Evolutionary conservation across 192 early-diverging fungal genomes (phyloP).

Genomic region (Coemansia sp.): DNA sequence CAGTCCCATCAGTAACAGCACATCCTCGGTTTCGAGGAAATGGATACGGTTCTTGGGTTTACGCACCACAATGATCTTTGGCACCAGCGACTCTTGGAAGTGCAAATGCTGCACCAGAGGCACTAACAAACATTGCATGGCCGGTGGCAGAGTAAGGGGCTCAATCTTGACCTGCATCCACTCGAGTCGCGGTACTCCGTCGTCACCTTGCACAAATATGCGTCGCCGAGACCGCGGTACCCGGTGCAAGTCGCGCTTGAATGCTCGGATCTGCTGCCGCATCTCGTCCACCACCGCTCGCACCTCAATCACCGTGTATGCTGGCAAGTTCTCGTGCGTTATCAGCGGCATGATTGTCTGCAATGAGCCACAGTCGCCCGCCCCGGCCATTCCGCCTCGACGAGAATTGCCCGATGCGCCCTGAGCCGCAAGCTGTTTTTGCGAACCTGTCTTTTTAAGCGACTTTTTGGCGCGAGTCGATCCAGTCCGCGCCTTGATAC

Average conservation of each 20-base stretch:
- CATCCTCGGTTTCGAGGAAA: slow-evolving; percentile 47
- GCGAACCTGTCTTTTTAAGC: too few species aligned
- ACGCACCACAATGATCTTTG: slow-evolving; percentile 40
- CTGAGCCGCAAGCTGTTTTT: too few species aligned
- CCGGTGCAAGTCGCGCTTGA: slow-evolving; percentile 44
- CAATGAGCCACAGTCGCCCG: too few species aligned
- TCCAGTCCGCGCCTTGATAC: too few species aligned
- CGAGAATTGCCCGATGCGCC: too few species aligned
- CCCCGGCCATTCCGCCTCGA: too few species aligned
- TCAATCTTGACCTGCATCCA: slow-evolving; percentile 38
- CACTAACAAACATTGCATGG: slow-evolving; percentile 32
- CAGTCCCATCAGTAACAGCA: slow-evolving; percentile 40
- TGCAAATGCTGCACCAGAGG: slow-evolving; percentile 25
- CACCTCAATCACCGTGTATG: slow-evolving; percentile 23
- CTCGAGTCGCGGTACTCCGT: slow-evolving; percentile 41
- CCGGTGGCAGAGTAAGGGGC: slow-evolving; percentile 24
- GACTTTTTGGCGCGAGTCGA: too few species aligned
- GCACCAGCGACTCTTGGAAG: slow-evolving; percentile 37
- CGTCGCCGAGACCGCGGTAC: slow-evolving; percentile 34
- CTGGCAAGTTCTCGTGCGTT: slow-evolving; percentile 7
- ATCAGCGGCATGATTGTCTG: slow-evolving; percentile 11
- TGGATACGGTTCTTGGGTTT: slow-evolving; percentile 54
- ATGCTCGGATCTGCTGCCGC: slow-evolving; percentile 27
- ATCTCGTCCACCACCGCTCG: slow-evolving; percentile 26
- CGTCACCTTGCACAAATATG: slow-evolving; percentile 44